Evolutionary conservation across 2,329 filamentous ascomycete species (phyloP).

Genomic region (Tetracladium maxilliforme): DNA sequence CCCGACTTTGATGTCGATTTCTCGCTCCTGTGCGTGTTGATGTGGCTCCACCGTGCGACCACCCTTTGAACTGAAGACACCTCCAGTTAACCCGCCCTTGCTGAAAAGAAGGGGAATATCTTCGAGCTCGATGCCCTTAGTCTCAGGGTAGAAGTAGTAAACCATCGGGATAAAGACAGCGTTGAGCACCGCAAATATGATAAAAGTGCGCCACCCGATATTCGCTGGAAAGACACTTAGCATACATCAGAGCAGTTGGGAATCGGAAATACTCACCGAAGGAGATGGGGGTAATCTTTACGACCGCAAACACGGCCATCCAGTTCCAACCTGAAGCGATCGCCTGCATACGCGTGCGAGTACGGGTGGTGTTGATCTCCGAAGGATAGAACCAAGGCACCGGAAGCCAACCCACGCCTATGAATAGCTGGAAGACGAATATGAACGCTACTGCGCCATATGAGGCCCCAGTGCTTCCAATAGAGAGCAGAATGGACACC

Average conservation of each 20-base stretch:
- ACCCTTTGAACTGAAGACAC: constrained; percentile 15
- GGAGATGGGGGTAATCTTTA: constrained; percentile 13
- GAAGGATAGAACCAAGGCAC: constrained; percentile 26
- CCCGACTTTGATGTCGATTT: no score
- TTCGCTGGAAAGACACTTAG: no score
- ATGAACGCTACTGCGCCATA: constrained; percentile 26
- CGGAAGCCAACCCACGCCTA: constrained; percentile 25
- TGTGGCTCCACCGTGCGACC: constrained; percentile 8
- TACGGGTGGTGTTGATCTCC: constrained; percentile 29
- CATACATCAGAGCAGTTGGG: constrained; percentile 1
- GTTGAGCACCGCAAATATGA: constrained; percentile 20
- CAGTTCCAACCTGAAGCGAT: no score
- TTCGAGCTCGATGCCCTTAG: constrained; percentile 24
- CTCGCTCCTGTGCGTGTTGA: no score
- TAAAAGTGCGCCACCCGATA: constrained; percentile 18
- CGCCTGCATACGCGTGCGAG: no score
- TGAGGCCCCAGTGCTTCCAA: constrained; percentile 13
- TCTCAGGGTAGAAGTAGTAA: constrained; percentile 24
- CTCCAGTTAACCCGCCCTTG: constrained; percentile 18
- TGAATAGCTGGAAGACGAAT: constrained; percentile 27
- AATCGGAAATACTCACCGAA: constrained; percentile 10
- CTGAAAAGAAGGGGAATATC: constrained; percentile 26
- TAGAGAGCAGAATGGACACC: constrained; percentile 20
- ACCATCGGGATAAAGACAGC: constrained; percentile 20
- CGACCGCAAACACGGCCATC: constrained; percentile 12